Base-by-base conservation (phyloP, 768 basidiomycete genomes). In the Mycena olivaceomarginata region DNA sequence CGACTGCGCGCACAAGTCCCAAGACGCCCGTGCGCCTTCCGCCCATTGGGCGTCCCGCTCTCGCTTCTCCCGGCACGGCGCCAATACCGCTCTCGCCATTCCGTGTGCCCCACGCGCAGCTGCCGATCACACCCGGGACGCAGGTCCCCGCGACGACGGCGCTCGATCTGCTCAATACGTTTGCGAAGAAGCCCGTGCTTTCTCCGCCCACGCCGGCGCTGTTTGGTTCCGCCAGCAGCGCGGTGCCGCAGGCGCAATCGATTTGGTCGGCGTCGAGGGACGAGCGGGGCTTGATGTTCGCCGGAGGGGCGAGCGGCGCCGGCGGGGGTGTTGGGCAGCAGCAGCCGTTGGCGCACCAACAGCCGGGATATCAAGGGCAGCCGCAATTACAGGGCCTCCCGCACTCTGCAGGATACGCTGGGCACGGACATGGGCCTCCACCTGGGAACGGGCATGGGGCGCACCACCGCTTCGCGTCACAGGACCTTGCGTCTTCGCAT, bases 251-350 rank as follows among this genome's bases (percentile, higher is more conserved):
- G 51, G n/a, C 65, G 53, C 78, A 76, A 59, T 79, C 78, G 75
- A 79, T 79, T 31, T 79, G 78, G 78, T 76, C 78, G 6, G 78
- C 78, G 25, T 75, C 78, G 25, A 57, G 69, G 37, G 78, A 79
- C 16, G 78, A 79, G 65, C 75, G 67, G 31, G 78, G 78, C 18
- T 51, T 80, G 46, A 72, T 69, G 70, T 74, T 77, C 20, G 40
- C 66, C 7, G 67, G 70, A 11, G 64, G 76, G 12, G 63, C 31
- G 12, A 40, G 65, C 16, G 57, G 39, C 8, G 46, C 0, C 0
- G 67, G 48, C 10, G 41, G 16, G 7, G 72, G 53, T 31, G 39
- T 51, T 4, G 57, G 43, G 2, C 69, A 71, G 45, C 75, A 71
- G 6, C 75, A 71, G 56, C 75, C 65, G 4, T 20, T 62, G 7